Percentiles rank a stretch among this genome's conserved stretches.
phyloP scores from a whole-genome alignment of 257 asterid species.

The Anisodus tanguticus region DNA sequence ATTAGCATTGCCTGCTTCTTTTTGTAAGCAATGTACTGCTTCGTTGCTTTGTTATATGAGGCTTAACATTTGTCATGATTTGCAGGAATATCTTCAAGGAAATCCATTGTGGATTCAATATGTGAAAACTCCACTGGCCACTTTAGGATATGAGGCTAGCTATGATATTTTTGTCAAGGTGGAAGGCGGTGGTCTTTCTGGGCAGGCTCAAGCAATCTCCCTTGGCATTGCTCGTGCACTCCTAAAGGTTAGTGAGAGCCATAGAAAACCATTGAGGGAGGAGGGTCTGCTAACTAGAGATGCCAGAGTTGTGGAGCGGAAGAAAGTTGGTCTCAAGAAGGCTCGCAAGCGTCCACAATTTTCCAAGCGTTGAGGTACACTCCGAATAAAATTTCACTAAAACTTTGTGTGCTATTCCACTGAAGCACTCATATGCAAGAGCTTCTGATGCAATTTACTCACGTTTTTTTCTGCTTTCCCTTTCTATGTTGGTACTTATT shows the following conservation, averaged over 20 bases:
- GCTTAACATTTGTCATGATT: not conserved
- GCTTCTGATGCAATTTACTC: conserved; percentile 17
- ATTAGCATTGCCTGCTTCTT: not conserved
- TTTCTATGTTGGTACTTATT: not conserved
- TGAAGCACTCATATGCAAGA: not conserved
- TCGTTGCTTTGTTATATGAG: not conserved
- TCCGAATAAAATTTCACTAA: not conserved
- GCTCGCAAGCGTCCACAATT: conserved; percentile 98
- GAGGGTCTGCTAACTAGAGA: conserved; percentile 96
- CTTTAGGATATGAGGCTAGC: conserved; percentile 84
- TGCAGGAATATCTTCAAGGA: conserved; percentile 97
- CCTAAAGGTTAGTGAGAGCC: conserved; percentile 85
- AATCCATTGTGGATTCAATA: conserved; percentile 96
- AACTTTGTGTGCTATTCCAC: not conserved
- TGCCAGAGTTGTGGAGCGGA: conserved; percentile 92
- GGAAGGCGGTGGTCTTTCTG: conserved; percentile 93
- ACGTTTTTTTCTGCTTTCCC: not conserved
- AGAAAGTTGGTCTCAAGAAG: conserved; percentile 86
- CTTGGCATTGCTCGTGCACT: conserved; percentile 96
- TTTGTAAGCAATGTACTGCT: not conserved
- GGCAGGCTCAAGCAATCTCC: conserved; percentile 93
- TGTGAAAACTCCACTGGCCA: conserved; percentile 75
- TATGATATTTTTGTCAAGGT: conserved; percentile 93
- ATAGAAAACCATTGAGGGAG: conserved; percentile 73
- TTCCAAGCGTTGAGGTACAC: conserved; percentile 84